phyloP scores from a whole-genome alignment of 257 asterid species.

The Hygrophila difformis region DNA sequence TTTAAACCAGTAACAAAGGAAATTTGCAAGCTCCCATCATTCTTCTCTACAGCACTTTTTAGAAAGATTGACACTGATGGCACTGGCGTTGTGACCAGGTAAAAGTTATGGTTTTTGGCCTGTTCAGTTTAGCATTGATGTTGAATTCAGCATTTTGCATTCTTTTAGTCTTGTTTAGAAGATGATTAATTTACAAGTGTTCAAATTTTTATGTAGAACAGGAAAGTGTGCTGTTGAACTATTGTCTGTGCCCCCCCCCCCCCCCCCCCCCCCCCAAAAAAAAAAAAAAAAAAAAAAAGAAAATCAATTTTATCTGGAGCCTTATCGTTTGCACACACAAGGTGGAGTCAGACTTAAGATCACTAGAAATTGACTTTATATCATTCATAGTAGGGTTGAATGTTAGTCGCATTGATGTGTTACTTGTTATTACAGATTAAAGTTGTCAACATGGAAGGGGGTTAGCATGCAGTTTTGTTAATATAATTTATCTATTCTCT shows the following conservation, averaged over 20 bases:
- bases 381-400: background rate
- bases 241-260: no score
- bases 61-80: constrained; percentile 61
- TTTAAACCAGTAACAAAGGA: constrained; percentile 90
- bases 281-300: no score
- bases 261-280: no score
- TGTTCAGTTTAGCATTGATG: constrained; percentile 90
- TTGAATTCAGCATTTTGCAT: no score
- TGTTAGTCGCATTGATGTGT: background rate
- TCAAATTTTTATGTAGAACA: no score
- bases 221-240: no score
- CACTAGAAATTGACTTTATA: background rate
- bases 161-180: no score
- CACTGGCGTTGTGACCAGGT: constrained; percentile 84
- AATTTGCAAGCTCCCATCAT: constrained; percentile 98
- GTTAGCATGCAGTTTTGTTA: no score
- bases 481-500: no score
- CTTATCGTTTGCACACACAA: background rate
- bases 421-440: background rate
- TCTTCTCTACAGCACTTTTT: constrained; percentile 83
- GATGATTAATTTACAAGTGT: no score
- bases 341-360: background rate
- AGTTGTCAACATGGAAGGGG: no score
- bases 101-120: constrained; percentile 19
- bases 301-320: no score